phyloP scores from a whole-genome alignment of 495 filamentous ascomycete genomes.

The Jackrogersella multiformis region DNA sequence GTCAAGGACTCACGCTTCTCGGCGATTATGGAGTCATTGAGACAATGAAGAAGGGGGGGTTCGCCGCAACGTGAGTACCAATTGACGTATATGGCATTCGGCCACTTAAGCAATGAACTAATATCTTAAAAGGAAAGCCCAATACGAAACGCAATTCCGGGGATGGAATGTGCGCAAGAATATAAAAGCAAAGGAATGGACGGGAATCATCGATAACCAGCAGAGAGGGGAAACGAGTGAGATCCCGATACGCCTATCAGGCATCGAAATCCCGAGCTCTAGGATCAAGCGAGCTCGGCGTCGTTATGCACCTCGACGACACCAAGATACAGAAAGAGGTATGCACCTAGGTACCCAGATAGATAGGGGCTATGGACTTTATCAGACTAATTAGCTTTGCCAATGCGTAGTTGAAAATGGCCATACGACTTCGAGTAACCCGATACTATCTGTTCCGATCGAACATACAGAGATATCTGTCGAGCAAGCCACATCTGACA shows the following conservation, averaged over 20 bases:
- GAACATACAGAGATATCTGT: neutral
- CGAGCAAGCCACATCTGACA: neutral
- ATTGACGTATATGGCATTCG: no score
- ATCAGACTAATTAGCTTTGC: neutral
- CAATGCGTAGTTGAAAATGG: neutral
- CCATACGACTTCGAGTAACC: neutral
- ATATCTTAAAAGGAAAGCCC: neutral
- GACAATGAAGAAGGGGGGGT: neutral
- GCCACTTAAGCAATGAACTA: neutral
- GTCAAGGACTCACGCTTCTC: neutral
- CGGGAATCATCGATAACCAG: neutral
- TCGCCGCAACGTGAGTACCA: neutral
- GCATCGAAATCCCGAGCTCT: neutral
- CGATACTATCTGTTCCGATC: neutral
- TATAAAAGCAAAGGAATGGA: neutral
- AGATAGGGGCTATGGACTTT: no score
- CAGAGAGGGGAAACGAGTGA: neutral
- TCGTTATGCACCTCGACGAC: neutral
- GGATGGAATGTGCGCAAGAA: neutral
- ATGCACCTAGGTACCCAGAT: no score
- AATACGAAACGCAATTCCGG: slow-evolving; percentile 5
- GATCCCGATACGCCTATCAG: neutral
- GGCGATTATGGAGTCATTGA: neutral
- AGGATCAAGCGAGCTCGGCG: neutral
- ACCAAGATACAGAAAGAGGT: neutral